phyloP scores from a whole-genome alignment of 768 basidiomycete species.

The Kwoniella dendrophila region DNA sequence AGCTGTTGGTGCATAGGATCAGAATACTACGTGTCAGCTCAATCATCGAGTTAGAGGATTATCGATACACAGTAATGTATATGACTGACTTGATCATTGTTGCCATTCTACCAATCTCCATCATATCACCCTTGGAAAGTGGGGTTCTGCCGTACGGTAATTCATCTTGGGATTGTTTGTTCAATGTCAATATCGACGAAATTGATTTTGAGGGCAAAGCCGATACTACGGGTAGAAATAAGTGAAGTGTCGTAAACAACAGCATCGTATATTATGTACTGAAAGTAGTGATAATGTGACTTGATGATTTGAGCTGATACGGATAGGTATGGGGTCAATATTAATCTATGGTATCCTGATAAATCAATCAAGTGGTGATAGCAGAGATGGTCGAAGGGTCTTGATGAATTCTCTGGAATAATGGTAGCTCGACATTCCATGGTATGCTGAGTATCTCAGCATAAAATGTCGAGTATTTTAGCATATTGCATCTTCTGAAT shows the following conservation, averaged over 20 bases:
- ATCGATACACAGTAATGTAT: background rate
- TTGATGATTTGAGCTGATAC: too few relatives aligned
- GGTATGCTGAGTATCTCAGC: too few relatives aligned
- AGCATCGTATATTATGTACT: too few relatives aligned
- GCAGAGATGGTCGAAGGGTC: too few relatives aligned
- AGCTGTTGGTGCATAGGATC: slow-evolving; percentile 1
- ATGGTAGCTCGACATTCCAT: too few relatives aligned
- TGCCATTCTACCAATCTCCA: slow-evolving; percentile 26
- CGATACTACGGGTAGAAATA: background rate
- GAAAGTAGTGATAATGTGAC: too few relatives aligned
- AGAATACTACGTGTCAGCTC: background rate
- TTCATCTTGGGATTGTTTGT: background rate
- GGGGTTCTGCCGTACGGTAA: slow-evolving; percentile 17
- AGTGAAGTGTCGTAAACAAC: background rate
- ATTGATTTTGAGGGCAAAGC: background rate
- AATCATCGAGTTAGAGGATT: background rate
- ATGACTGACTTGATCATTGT: slow-evolving; percentile 20
- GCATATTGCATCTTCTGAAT: too few relatives aligned
- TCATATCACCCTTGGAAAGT: slow-evolving; percentile 15
- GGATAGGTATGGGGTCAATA: too few relatives aligned
- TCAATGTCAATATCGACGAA: slow-evolving; percentile 5
- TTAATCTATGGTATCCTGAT: too few relatives aligned
- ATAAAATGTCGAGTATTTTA: too few relatives aligned
- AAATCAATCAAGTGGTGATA: too few relatives aligned
- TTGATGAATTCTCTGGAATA: too few relatives aligned